Conservation (phyloP, 2,329 filamentous ascomycete genomes). For the Trichoderma guizhouense region DNA sequence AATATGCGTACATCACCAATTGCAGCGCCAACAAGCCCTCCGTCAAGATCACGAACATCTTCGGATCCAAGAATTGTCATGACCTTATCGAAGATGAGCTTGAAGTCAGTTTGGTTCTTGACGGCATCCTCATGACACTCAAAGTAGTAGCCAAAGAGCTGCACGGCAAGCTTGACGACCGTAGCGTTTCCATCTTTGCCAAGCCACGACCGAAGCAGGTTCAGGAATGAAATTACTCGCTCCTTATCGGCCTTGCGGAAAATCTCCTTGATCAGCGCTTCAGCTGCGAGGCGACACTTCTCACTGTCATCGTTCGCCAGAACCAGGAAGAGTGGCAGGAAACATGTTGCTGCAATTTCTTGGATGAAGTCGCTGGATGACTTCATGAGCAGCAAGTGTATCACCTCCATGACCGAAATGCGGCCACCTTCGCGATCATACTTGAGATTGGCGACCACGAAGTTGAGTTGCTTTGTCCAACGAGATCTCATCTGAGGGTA, state of each 20-base stretch:
- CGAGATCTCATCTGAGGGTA: slow-evolving; percentile 90
- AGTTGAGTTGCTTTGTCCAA: slow-evolving; percentile 84
- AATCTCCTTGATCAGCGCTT: slow-evolving; percentile 72
- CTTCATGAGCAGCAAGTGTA: slow-evolving; percentile 83
- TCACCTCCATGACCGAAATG: slow-evolving; percentile 87
- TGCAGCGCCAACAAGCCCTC: slow-evolving; percentile 71
- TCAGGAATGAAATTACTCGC: slow-evolving; percentile 65
- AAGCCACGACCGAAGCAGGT: slow-evolving; percentile 71
- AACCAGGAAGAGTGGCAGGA: slow-evolving; percentile 80
- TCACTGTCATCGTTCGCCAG: slow-evolving; percentile 85
- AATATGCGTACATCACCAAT: slow-evolving; percentile 68
- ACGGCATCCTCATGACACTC: slow-evolving; percentile 59
- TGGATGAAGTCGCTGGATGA: slow-evolving; percentile 78
- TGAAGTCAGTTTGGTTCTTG: slow-evolving; percentile 65
- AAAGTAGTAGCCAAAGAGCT: slow-evolving; percentile 80
- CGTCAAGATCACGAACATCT: slow-evolving; percentile 53
- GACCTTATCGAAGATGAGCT: slow-evolving; percentile 56
- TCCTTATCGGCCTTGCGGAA: slow-evolving; percentile 76
- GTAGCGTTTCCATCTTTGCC: slow-evolving; percentile 69
- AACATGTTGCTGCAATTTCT: slow-evolving; percentile 76
- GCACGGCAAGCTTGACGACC: slow-evolving; percentile 70
- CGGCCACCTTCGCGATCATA: slow-evolving; percentile 87
- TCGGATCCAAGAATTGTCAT: slow-evolving; percentile 53
- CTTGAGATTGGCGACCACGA: slow-evolving; percentile 84
- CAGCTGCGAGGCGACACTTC: slow-evolving; percentile 80